Evolutionary conservation across 306 rosid genomes (phyloP).

Genomic region (Benincasa hispida): DNA sequence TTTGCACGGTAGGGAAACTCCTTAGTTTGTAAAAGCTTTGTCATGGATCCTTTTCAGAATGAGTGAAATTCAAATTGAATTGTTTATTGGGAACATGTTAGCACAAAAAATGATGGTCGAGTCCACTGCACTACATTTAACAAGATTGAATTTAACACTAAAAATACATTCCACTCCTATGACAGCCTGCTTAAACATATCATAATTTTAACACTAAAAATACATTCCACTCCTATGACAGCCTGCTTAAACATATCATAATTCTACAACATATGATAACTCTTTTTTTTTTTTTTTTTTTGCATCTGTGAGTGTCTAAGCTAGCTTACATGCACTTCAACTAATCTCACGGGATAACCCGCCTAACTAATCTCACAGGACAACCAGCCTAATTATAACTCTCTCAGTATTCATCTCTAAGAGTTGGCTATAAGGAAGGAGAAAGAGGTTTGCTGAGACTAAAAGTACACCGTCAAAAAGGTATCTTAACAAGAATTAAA

Average conservation of each 20-base stretch:
- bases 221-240: too few relatives aligned
- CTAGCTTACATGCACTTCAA: too few relatives aligned
- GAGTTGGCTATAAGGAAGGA: not conserved
- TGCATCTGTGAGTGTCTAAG: too few relatives aligned
- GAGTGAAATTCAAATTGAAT: not conserved
- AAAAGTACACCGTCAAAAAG: too few relatives aligned
- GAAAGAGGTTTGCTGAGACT: not conserved
- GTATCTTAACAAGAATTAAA: too few relatives aligned
- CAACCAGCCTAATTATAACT: too few relatives aligned
- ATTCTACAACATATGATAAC: not conserved
- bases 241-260: not conserved
- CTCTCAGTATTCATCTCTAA: not conserved
- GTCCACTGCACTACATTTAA: not conserved
- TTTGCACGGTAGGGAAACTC: not conserved
- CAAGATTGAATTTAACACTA: not conserved
- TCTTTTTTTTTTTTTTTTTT: too few relatives aligned
- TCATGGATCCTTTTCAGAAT: not conserved
- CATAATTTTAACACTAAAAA: too few relatives aligned
- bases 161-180: not conserved
- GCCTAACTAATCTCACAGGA: too few relatives aligned
- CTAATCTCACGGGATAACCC: too few relatives aligned
- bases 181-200: too few relatives aligned
- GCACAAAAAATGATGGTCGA: not conserved
- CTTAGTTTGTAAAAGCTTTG: not conserved
- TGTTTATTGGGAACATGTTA: not conserved